Evolutionary conservation across 2,329 filamentous ascomycete species (phyloP).

Genomic region (Pestalotiopsis sp.): DNA sequence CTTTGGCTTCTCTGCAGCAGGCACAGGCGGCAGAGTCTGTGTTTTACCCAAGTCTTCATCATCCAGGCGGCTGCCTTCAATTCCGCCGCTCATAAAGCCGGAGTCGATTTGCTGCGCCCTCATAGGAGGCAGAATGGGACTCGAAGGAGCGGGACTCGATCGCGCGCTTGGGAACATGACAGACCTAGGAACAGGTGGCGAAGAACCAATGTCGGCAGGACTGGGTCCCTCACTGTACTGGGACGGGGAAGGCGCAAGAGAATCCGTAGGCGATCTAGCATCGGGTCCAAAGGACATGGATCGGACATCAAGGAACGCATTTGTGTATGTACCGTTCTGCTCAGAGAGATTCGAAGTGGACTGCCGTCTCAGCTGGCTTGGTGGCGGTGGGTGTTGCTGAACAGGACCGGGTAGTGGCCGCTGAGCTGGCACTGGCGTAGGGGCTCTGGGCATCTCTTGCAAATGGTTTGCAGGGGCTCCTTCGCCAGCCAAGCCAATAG

Average conservation of each 20-base stretch:
- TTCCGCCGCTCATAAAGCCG: conserved; percentile 80
- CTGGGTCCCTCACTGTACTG: conserved; percentile 62
- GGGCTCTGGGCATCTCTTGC: conserved; percentile 73
- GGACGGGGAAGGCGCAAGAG: conserved; percentile 50
- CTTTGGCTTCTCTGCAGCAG: conserved; percentile 32
- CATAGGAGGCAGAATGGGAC: conserved; percentile 71
- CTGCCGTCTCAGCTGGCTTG: conserved; percentile 59
- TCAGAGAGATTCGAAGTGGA: conserved; percentile 56
- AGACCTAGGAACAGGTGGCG: conserved; percentile 75
- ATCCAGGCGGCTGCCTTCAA: conserved; percentile 60
- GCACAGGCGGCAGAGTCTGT: conserved; percentile 28
- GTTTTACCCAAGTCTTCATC: conserved; percentile 57
- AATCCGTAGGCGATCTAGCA: conserved; percentile 56
- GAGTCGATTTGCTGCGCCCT: conserved; percentile 68
- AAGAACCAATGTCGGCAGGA: conserved; percentile 83
- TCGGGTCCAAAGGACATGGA: conserved; percentile 47
- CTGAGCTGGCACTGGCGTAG: conserved; percentile 69
- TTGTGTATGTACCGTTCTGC: conserved; percentile 33
- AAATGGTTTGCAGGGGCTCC: conserved; percentile 50
- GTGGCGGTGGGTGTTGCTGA: conserved; percentile 32
- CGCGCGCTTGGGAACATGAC: conserved; percentile 47
- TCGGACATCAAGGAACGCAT: conserved; percentile 33
- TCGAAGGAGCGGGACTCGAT: conserved; percentile 72
- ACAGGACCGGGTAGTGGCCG: conserved; percentile 19
- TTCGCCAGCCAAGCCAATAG: conserved; percentile 57